Evolutionary conservation across 2,329 filamentous ascomycete genomes (phyloP).

Genomic region (Fusarium irregulare): DNA sequence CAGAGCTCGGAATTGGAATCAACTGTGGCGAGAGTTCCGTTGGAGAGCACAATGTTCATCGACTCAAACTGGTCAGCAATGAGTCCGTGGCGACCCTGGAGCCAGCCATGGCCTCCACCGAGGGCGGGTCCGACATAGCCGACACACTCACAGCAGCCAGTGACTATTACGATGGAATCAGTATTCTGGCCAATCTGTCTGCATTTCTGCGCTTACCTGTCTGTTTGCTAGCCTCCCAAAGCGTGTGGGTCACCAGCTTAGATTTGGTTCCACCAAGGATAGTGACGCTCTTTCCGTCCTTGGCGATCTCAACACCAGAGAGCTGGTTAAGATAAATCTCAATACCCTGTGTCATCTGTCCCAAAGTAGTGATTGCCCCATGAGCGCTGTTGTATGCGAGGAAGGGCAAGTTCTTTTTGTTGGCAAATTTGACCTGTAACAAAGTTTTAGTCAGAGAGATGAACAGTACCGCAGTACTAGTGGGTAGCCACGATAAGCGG

Average conservation of each 20-base stretch:
- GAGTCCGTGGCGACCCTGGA: conserved; percentile 45
- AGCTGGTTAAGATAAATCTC: conserved; percentile 18
- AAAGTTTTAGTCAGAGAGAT: no score
- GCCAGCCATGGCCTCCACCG: conserved; percentile 47
- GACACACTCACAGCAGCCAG: conserved; percentile 42
- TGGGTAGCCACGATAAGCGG: no score
- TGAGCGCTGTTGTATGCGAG: conserved; percentile 5
- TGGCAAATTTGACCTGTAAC: conserved; percentile 1
- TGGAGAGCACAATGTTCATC: conserved; percentile 48
- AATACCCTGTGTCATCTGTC: conserved; percentile 7
- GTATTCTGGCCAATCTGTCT: background rate
- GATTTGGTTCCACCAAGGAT: conserved; percentile 8
- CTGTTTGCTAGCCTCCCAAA: conserved; percentile 42
- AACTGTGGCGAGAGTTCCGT: conserved; percentile 41
- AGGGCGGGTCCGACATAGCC: conserved; percentile 45
- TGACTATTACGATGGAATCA: conserved; percentile 10
- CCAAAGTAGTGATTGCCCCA: conserved; percentile 4
- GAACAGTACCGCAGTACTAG: no score
- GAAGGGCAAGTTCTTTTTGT: conserved; percentile 12
- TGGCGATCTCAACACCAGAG: conserved; percentile 1
- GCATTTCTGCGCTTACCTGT: background rate
- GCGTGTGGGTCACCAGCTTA: background rate
- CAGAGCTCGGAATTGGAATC: conserved; percentile 46
- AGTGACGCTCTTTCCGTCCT: conserved; percentile 7
- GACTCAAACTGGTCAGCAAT: conserved; percentile 50